phyloP scores from a whole-genome alignment of 2,329 filamentous ascomycete species.

The Ophiocordyceps unilateralis region DNA sequence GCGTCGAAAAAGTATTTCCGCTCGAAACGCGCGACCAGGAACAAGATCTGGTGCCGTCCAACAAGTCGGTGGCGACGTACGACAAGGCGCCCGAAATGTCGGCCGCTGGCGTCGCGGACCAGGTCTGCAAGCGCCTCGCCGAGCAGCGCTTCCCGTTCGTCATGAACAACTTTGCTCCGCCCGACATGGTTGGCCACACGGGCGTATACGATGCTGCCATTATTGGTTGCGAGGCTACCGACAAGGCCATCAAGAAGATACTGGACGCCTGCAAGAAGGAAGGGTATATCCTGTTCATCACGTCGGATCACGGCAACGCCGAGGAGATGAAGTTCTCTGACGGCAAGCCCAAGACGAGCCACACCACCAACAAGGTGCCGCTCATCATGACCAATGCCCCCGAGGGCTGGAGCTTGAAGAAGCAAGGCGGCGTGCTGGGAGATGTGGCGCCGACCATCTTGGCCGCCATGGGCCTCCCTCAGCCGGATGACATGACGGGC shows the following conservation, averaged over 20 bases:
- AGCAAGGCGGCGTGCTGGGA: conserved; percentile 76
- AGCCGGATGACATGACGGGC: conserved; percentile 88
- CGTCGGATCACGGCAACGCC: conserved; percentile 90
- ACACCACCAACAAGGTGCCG: conserved; percentile 95
- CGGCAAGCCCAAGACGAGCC: conserved; percentile 92
- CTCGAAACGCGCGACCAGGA: conserved; percentile 78
- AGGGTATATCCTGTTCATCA: conserved; percentile 88
- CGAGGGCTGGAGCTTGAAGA: conserved; percentile 70
- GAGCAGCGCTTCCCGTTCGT: conserved; percentile 86
- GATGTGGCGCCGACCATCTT: conserved; percentile 94
- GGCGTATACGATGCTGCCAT: conserved; percentile 93
- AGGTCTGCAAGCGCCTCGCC: conserved; percentile 71
- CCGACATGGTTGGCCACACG: conserved; percentile 98
- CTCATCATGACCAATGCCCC: conserved; percentile 98
- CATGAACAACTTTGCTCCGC: conserved; percentile 99
- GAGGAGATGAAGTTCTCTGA: conserved; percentile 98
- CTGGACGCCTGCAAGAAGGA: conserved; percentile 88
- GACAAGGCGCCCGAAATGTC: conserved; percentile 94
- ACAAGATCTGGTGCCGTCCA: conserved; percentile 66
- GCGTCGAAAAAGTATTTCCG: conserved; percentile 89
- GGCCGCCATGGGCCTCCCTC: conserved; percentile 73
- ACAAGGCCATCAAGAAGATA: conserved; percentile 84
- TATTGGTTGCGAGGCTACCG: conserved; percentile 67
- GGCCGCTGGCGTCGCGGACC: conserved; percentile 73
- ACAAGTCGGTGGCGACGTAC: conserved; percentile 81